phyloP scores from a whole-genome alignment of 345 rosid genomes.

The Eucalyptus erythrocorys region DNA sequence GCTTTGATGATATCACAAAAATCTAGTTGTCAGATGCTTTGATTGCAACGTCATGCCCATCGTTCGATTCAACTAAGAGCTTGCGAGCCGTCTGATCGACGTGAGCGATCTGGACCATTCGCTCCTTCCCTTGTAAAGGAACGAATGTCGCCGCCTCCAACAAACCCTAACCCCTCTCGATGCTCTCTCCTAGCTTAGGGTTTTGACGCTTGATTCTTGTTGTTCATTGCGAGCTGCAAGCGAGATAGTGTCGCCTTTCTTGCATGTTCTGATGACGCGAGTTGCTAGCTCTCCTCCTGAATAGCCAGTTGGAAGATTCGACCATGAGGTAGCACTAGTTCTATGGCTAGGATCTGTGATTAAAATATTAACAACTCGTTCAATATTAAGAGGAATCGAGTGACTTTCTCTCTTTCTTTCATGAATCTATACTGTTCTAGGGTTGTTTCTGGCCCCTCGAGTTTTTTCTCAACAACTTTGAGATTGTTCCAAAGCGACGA shows the following conservation, averaged over 20 bases:
- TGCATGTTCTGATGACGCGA: not conserved
- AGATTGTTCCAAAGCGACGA: not conserved
- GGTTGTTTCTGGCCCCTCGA: too few species aligned
- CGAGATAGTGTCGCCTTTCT: not conserved
- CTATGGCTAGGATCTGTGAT: not conserved
- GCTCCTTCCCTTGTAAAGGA: too few species aligned
- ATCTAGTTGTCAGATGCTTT: accelerated
- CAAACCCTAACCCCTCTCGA: too few species aligned
- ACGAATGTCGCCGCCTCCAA: accelerated
- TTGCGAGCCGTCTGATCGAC: too few species aligned
- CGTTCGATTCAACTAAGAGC: too few species aligned
- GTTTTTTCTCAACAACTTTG: accelerated
- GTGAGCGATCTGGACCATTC: accelerated
- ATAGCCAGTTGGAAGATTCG: not conserved
- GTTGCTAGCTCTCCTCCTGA: not conserved
- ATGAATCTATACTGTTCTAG: too few species aligned
- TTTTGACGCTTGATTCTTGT: not conserved
- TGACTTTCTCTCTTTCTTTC: too few species aligned
- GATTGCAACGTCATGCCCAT: too few species aligned
- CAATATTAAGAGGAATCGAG: not conserved
- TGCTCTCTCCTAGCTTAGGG: not conserved
- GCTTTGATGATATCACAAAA: not conserved
- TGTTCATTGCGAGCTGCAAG: accelerated
- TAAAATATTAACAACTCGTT: not conserved
- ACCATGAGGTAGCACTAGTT: not conserved